Evolutionary conservation across 73 alveolate genomes (phyloP).

Genomic region (Tetrahymena elliotti): DNA sequence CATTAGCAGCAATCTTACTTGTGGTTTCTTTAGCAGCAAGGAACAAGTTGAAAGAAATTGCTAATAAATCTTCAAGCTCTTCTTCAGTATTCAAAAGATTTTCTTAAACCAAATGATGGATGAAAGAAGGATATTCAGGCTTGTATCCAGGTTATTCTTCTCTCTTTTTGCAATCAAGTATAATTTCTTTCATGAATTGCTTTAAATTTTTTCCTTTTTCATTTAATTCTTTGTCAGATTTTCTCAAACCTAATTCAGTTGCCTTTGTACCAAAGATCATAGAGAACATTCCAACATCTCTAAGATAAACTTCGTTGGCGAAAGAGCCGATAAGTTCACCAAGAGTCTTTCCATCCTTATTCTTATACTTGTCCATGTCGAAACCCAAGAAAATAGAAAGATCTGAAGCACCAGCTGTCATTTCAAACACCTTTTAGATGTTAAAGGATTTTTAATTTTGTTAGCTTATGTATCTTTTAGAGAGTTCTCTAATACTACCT

Average conservation of each 20-base stretch:
- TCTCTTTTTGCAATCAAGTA: not conserved
- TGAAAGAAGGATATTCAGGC: not conserved
- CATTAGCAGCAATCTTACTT: not conserved
- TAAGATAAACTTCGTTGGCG: not conserved
- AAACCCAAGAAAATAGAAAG: not conserved
- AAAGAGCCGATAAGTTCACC: not conserved
- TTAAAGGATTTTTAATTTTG: not conserved
- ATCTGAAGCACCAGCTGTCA: not conserved
- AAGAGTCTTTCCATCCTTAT: not conserved
- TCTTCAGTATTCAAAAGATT: not conserved
- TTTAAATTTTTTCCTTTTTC: not conserved
- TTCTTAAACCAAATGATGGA: not conserved
- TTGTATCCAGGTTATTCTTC: not conserved
- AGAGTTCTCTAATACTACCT: not conserved
- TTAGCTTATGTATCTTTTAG: not conserved
- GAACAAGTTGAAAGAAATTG: not conserved
- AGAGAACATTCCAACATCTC: not conserved
- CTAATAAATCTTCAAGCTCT: not conserved
- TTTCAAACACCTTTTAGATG: not conserved
- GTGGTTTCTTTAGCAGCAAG: not conserved
- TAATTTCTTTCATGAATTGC: not conserved
- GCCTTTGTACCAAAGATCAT: not conserved
- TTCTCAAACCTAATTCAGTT: not conserved
- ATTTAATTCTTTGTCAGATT: not conserved
- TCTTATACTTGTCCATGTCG: not conserved